Evolutionary conservation across 768 basidiomycete genomes (phyloP).

Genomic region (Lactifluus volemus): DNA sequence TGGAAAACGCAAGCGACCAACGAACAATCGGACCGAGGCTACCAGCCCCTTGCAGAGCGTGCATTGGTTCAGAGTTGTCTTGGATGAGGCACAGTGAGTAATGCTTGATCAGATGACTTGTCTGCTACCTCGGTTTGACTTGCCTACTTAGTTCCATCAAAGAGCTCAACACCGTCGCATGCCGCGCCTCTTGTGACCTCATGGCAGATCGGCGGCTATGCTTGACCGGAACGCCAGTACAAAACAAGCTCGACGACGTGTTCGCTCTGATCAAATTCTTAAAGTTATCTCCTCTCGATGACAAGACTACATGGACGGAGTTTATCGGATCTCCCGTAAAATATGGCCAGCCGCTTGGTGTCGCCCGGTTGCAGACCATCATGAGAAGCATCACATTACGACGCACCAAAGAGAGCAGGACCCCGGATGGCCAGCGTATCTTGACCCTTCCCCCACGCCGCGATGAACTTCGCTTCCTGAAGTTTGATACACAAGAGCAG

Average conservation of each 20-base stretch:
- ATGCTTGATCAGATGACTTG: neutral
- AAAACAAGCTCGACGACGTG: constrained; percentile 98
- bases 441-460: constrained; percentile 85
- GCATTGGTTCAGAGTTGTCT: constrained; percentile 92
- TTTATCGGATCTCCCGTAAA: constrained; percentile 91
- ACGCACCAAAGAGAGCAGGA: constrained; percentile 87
- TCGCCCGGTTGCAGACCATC: constrained; percentile 90
- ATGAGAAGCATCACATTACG: constrained; percentile 96
- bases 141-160: constrained; percentile 73
- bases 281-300: constrained; percentile 84
- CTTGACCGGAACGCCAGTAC: constrained; percentile 96
- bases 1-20: constrained; percentile 29
- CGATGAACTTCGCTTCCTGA: constrained; percentile 78
- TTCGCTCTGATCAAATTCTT: constrained; percentile 96
- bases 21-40: constrained; percentile 37
- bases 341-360: constrained; percentile 79
- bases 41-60: constrained; percentile 86
- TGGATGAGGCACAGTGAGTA: constrained; percentile 94
- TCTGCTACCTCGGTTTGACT: neutral
- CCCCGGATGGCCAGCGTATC: constrained; percentile 73
- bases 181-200: constrained; percentile 91
- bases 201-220: constrained; percentile 89
- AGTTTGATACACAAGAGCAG: constrained; percentile 76
- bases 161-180: constrained; percentile 88
- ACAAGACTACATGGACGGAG: constrained; percentile 89